Conservation (phyloP, 2,329 filamentous ascomycete species). For the Chalara sp. region DNA sequence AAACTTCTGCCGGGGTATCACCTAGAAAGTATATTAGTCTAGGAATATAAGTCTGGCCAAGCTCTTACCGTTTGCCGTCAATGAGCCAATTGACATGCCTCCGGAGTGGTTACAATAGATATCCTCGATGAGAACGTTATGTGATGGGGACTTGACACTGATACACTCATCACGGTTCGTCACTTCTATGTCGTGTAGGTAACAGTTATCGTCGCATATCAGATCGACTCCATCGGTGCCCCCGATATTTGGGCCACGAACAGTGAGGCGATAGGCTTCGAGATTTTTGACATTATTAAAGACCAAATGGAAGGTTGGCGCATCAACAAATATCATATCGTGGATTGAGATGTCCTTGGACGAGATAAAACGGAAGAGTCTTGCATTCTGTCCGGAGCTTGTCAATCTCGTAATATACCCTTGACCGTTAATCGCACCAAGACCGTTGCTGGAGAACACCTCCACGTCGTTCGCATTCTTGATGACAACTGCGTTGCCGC, state of each 20-base stretch:
- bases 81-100: constrained; percentile 30
- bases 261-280: constrained; percentile 31
- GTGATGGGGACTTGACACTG: constrained; percentile 30
- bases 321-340: constrained; percentile 27
- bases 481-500: constrained; percentile 16
- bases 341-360: constrained; percentile 21
- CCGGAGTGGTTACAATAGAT: constrained; percentile 31
- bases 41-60: background rate
- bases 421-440: constrained; percentile 29
- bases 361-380: constrained; percentile 17
- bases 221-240: constrained; percentile 32
- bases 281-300: constrained; percentile 30
- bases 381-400: constrained; percentile 19
- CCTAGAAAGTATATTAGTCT: constrained; percentile 1
- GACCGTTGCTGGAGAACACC: constrained; percentile 28
- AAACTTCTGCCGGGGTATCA: constrained; percentile 3
- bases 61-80: constrained; percentile 14
- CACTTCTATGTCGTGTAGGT: constrained; percentile 30
- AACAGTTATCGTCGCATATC: constrained; percentile 29
- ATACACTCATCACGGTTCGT: constrained; percentile 33
- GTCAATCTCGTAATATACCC: constrained; percentile 27
- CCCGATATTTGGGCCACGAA: constrained; percentile 30
- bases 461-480: constrained; percentile 25
- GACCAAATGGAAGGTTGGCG: constrained; percentile 31
- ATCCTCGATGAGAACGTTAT: constrained; percentile 30